These are phyloP conservation scores for Fusarium torulosum DNA, from an alignment of 2,329 filamentous ascomycete species.

Conservation along the genomic window DNA sequence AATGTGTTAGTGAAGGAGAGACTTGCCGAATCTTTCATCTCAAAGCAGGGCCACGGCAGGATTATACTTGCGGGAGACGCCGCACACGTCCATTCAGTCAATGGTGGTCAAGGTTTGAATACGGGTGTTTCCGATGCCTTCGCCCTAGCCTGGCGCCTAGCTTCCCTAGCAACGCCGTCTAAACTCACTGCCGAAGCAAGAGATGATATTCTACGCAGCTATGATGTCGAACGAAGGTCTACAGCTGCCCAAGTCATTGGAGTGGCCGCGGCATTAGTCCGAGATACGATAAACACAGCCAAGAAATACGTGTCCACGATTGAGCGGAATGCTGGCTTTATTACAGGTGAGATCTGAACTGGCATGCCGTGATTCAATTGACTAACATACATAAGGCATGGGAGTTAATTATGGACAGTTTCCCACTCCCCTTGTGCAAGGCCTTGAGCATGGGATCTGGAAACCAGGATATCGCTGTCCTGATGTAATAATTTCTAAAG, in stretches of 20 bases:
- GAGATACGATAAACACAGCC: constrained; percentile 59
- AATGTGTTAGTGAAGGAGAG: constrained; percentile 55
- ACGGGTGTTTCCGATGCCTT: constrained; percentile 69
- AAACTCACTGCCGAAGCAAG: constrained; percentile 4
- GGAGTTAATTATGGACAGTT: constrained; percentile 29
- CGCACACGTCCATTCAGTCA: constrained; percentile 67
- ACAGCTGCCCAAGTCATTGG: constrained; percentile 61
- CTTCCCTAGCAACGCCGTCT: constrained; percentile 43
- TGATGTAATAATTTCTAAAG: constrained; percentile 3
- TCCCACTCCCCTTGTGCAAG: constrained; percentile 23
- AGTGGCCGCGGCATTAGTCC: constrained; percentile 60
- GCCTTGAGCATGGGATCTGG: constrained; percentile 17
- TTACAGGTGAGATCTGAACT: constrained; percentile 54
- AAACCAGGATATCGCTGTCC: constrained; percentile 35
- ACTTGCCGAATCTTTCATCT: constrained; percentile 56
- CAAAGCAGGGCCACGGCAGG: constrained; percentile 56
- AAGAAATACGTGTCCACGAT: constrained; percentile 62
- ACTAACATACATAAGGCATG: constrained; percentile 22
- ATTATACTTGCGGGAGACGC: constrained; percentile 68
- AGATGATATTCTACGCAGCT: constrained; percentile 55
- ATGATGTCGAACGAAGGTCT: constrained; percentile 59
- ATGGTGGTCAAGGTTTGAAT: constrained; percentile 70
- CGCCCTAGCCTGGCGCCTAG: constrained; percentile 66
- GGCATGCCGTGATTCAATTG: background rate
- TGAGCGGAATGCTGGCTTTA: constrained; percentile 62